Conservation (phyloP, 805 yeast genomes). For the Candida pseudoglaebosa region DNA sequence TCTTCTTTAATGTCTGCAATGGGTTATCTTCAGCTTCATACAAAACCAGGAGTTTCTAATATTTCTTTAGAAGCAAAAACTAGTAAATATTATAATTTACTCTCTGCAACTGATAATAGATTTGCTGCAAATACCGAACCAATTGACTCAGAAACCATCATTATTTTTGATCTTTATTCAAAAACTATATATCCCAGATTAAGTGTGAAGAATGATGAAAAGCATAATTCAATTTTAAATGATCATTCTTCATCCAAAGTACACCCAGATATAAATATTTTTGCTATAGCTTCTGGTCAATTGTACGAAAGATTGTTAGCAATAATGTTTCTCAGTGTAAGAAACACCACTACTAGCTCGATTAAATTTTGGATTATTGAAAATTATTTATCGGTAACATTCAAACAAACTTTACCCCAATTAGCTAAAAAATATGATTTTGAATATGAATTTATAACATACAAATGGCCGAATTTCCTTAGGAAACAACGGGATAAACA, state of each 20-base stretch:
- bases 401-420: constrained; percentile 55
- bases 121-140: constrained; percentile 28
- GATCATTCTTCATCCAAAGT: not conserved
- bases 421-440: constrained; percentile 59
- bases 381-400: constrained; percentile 69
- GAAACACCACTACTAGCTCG: constrained; percentile 50
- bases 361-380: constrained; percentile 87
- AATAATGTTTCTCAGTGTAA: constrained; percentile 79
- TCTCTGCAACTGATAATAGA: constrained; percentile 42
- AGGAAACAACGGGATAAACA: constrained; percentile 73
- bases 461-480: constrained; percentile 92
- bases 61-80: constrained; percentile 38
- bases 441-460: constrained; percentile 72
- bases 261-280: constrained; percentile 70
- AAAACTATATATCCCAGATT: constrained; percentile 43
- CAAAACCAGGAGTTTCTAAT: constrained; percentile 67
- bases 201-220: constrained; percentile 23
- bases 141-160: constrained; percentile 20
- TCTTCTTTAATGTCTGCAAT: constrained; percentile 73
- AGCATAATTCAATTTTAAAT: constrained; percentile 2
- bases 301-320: constrained; percentile 68
- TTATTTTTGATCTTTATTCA: constrained; percentile 45
- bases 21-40: constrained; percentile 80
- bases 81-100: constrained; percentile 15
- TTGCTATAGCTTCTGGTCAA: constrained; percentile 80